Evolutionary conservation across 2,329 filamentous ascomycete species (phyloP), one percentile per base, ranked within the genome.

Genomic region (Coniochaeta pulveracea): DNA sequence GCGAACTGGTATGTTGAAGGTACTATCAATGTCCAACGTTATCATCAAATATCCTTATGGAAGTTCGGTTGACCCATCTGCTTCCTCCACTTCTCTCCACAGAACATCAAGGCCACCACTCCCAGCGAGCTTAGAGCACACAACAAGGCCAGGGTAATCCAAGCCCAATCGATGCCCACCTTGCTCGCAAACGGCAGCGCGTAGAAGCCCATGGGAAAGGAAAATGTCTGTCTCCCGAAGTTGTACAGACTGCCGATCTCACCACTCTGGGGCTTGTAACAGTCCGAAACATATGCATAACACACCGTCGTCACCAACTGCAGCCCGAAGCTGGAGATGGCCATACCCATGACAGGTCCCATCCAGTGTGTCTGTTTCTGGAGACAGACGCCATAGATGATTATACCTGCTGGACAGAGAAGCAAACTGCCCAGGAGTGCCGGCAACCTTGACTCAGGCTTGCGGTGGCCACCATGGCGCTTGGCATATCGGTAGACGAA

Each of bases 301-400:
- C 37, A 38, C 11, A 40, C 35, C 1, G 43, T 45, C 12, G 43
- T 42, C 6, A 39, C 37, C 2, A 43, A 26, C 36, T 45, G 41
- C 14, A 45, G 27, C 4, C 31, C 38, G 11, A 42, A 37, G 15
- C 36, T 36, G 14, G 35, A 19, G 15, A 40, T 35, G 8, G 35
- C 38, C 24, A 42, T 40, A 5, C 36, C 40, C 34, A 40, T 38
- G 6, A 40, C 40, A 0, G 38, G 40, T 1, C 35, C 40, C 19
- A 40, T 40, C 34, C 38, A 39, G 15, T 40, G 39, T 6, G 36
- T 40, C 24, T 40, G 26, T 22, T 25, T 22, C 19, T 39, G 23
- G n/a, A 43, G 36, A 22, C 43, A 45, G 4, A 45, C 37, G 16
- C 43, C 43, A 22, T 45, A 36, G 36, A 45, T 42, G 32, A 45